Evolutionary conservation across 306 rosid genomes (phyloP).

Genomic region (Coriaria nepalensis): DNA sequence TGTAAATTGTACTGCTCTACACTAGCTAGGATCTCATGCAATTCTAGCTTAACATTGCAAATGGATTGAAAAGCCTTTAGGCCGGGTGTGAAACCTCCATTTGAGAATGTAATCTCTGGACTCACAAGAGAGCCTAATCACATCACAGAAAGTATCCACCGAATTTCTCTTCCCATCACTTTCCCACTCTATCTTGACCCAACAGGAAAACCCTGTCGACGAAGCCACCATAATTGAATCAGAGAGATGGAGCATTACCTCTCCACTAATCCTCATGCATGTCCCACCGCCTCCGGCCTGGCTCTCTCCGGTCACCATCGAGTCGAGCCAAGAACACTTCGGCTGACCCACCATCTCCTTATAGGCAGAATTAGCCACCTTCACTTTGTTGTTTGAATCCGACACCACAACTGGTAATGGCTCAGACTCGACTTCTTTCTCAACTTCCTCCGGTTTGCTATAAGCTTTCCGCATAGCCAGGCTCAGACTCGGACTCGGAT

Average conservation of each 20-base stretch:
- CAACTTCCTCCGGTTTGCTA: constrained; percentile 43
- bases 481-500: constrained; percentile 4
- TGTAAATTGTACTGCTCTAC: background rate
- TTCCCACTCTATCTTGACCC: constrained; percentile 89
- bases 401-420: constrained; percentile 56
- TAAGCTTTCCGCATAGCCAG: constrained; percentile 1
- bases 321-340: constrained; percentile 68
- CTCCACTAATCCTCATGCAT: constrained; percentile 70
- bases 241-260: constrained; percentile 39
- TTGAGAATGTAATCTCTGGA: constrained; percentile 61
- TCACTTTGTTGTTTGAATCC: constrained; percentile 62
- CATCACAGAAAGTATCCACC: constrained; percentile 65
- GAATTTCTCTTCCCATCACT: constrained; percentile 25
- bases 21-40: background rate
- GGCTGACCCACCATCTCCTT: constrained; percentile 92
- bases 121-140: constrained; percentile 39
- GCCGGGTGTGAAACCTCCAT: constrained; percentile 76
- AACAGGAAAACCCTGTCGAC: constrained; percentile 67
- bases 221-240: constrained; percentile 36
- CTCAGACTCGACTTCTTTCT: constrained; percentile 55
- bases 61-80: constrained; percentile 37
- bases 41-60: constrained; percentile 14
- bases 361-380: constrained; percentile 77
- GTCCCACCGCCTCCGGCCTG: constrained; percentile 18
- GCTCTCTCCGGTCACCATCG: constrained; percentile 30